Evolutionary conservation across 768 basidiomycete genomes (phyloP).

Genomic region (Kwoniella mangroviensis): DNA sequence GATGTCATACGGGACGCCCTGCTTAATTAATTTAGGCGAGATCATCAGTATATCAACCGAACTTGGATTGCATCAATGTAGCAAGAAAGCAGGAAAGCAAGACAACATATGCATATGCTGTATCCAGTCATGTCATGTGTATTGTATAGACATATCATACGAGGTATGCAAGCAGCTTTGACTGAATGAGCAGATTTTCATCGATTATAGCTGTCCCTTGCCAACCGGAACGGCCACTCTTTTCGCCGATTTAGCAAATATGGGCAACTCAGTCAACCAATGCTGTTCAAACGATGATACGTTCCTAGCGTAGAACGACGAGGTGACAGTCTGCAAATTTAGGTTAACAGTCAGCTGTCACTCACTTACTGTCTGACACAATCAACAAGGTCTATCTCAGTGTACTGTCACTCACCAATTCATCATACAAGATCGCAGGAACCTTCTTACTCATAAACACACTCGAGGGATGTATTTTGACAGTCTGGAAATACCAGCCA

Average conservation of each 20-base stretch:
- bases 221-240: conserved; percentile 17
- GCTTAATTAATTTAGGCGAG: too few species aligned
- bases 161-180: too few species aligned
- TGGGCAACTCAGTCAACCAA: conserved; percentile 58
- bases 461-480: conserved; percentile 93
- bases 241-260: conserved; percentile 37
- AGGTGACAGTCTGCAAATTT: conserved; percentile 52
- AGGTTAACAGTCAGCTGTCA: conserved; percentile 4
- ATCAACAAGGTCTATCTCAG: not conserved
- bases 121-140: too few species aligned
- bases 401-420: conserved; percentile 68
- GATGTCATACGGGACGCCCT: not conserved
- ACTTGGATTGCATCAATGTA: too few species aligned
- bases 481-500: conserved; percentile 58
- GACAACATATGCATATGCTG: not conserved
- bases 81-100: too few species aligned
- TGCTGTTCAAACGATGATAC: conserved; percentile 78
- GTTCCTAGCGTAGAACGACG: conserved; percentile 81
- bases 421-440: conserved; percentile 88
- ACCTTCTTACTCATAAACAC: conserved; percentile 78
- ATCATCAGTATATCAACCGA: too few species aligned
- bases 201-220: conserved; percentile 12
- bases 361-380: conserved; percentile 63
- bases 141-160: too few species aligned
- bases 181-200: too few species aligned